Evolutionary conservation across 2,329 filamentous ascomycete genomes (phyloP).

Genomic region (Trichophyton schoenleinii): DNA sequence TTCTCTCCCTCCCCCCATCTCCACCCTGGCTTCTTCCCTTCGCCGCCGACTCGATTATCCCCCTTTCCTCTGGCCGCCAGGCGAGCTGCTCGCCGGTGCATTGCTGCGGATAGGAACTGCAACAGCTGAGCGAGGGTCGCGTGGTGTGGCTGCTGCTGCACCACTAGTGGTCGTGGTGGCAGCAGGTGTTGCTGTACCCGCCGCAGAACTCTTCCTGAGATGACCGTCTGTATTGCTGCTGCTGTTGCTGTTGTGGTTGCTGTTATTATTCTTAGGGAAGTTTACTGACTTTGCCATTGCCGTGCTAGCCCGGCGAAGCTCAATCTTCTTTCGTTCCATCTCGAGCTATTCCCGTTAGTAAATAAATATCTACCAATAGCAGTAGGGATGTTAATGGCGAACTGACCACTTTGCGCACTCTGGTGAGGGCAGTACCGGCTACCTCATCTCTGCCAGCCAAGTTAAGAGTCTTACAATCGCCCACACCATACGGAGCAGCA

Average conservation of each 20-base stretch:
- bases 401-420: conserved; percentile 40
- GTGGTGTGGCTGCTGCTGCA: neutral
- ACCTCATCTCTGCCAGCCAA: conserved; percentile 28
- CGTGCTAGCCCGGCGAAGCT: conserved; percentile 31
- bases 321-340: conserved; percentile 39
- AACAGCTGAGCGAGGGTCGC: conserved; percentile 8
- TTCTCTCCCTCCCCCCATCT: neutral
- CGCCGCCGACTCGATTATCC: conserved; percentile 2
- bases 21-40: neutral
- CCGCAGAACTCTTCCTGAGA: neutral
- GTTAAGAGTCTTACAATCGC: conserved; percentile 36
- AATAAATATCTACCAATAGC: neutral
- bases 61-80: conserved; percentile 9
- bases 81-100: conserved; percentile 4
- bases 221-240: neutral
- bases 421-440: conserved; percentile 26
- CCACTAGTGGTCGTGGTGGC: neutral
- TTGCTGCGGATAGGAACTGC: conserved; percentile 9
- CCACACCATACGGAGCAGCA: conserved; percentile 44
- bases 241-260: too few relatives aligned
- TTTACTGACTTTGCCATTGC: conserved; percentile 12
- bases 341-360: conserved; percentile 25
- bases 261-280: conserved; percentile 3
- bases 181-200: neutral
- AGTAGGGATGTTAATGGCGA: neutral